Percentiles rank a stretch among this genome's conserved stretches.
phyloP scores from a whole-genome alignment of 352 stramenopile genomes.

The Pythium myriotylum region DNA sequence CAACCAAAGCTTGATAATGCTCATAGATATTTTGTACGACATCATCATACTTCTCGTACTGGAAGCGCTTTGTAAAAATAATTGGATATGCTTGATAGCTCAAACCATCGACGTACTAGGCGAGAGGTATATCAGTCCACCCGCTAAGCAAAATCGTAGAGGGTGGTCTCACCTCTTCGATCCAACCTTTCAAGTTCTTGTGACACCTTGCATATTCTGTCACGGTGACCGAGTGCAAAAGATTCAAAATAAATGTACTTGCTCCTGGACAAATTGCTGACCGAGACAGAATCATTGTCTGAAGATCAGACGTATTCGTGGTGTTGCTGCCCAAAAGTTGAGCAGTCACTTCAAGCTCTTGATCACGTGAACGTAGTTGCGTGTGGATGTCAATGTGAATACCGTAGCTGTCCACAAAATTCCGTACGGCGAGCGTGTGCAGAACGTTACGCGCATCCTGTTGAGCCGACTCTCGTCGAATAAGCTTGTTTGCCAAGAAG shows the following conservation, averaged over 20 bases:
- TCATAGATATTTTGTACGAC: slow-evolving; percentile 62
- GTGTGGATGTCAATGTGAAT: slow-evolving; percentile 58
- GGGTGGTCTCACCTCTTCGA: slow-evolving; percentile 51
- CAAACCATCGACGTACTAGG: slow-evolving; percentile 72
- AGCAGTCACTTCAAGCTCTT: slow-evolving; percentile 54
- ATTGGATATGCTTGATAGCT: slow-evolving; percentile 69
- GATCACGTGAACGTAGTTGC: slow-evolving; percentile 46
- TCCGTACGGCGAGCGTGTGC: slow-evolving; percentile 60
- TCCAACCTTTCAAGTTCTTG: slow-evolving; percentile 46
- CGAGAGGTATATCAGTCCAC: slow-evolving; percentile 1
- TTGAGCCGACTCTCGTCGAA: slow-evolving; percentile 29
- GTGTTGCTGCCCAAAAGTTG: slow-evolving; percentile 48
- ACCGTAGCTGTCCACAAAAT: slow-evolving; percentile 53
- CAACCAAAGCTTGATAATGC: slow-evolving; percentile 48
- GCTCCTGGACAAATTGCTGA: slow-evolving; percentile 56
- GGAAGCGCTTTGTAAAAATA: slow-evolving; percentile 60
- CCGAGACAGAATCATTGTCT: slow-evolving; percentile 60
- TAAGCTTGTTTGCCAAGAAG: slow-evolving; percentile 52
- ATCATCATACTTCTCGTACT: slow-evolving; percentile 51
- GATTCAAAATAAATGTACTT: slow-evolving; percentile 66
- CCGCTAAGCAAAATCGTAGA: neutral
- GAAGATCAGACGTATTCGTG: slow-evolving; percentile 44
- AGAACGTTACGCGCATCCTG: slow-evolving; percentile 60
- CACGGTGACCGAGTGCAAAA: slow-evolving; percentile 55
- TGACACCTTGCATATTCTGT: slow-evolving; percentile 41